Base-by-base conservation (phyloP, 108 stramenopile species). In the Chaetoceros muelleri region DNA sequence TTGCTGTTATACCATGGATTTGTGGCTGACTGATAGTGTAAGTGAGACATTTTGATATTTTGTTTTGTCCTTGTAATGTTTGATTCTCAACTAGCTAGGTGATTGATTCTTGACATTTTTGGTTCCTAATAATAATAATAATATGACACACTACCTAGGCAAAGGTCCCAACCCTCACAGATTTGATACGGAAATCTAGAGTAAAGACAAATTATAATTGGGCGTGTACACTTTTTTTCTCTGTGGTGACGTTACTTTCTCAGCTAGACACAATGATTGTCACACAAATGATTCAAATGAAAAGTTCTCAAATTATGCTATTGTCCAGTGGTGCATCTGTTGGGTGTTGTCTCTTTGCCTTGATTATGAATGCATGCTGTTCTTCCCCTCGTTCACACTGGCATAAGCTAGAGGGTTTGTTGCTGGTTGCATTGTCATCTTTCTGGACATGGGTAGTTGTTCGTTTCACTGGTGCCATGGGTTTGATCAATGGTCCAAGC, bases 401-500 rank as follows among this genome's bases (percentile, higher is more conserved):
- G 34, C 34, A 40, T 40, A 13, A 5, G 5, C 13, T 40, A 5
- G 34, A 40, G 13, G 34, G 34, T 10, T 5, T 40, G 8, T 10
- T 40, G 13, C 13, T 13, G 13, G 8, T 40, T 40, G 34, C 8
- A 5, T 13, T 40, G 5, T 5, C 34, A 10, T 5, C 8, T 5
- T 40, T 40, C 13, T 40, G 34, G 34, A 40, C 8, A 10, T 40
- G 34, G 34, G 13, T 13, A 5, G 34, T 40, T 40, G 5, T 40
- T 40, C 5, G 8, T 40, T 40, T 40, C 48, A 72, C 71, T 2
- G 79, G 79, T 23, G 74, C 69, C 13, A 58, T 67, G 52, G 79
- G 74, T 21, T 48, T 73, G 1, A 58, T 80, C 25, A 73, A 67
- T 34, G 74, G 74, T n/a, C 48, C 73, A 21, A 45, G 25, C 3